Evolutionary conservation across 2,329 filamentous ascomycete genomes (phyloP).

Genomic region (Hypoxylon sp.): DNA sequence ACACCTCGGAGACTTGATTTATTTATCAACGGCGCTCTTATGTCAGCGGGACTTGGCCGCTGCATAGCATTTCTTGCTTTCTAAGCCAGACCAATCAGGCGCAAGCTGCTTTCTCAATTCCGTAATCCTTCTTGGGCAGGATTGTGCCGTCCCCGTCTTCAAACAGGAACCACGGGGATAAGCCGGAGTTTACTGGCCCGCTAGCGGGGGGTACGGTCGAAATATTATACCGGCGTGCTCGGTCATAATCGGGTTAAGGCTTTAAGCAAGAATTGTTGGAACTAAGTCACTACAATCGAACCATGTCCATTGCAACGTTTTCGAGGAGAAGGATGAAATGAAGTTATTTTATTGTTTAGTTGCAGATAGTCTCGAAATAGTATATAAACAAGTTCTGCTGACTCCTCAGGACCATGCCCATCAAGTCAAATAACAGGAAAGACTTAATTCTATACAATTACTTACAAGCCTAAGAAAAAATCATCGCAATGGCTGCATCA

Average conservation of each 20-base stretch:
- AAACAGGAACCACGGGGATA: conserved; percentile 2
- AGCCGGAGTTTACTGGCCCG: conserved; percentile 27
- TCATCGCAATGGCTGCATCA: conserved; percentile 47
- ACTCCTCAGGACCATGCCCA: not conserved
- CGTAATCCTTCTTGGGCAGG: conserved; percentile 5
- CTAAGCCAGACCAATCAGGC: conserved; percentile 14
- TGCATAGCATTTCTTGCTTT: not conserved
- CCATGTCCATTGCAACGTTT: not conserved
- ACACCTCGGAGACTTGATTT: not conserved
- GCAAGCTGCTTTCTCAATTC: not conserved
- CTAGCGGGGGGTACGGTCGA: not conserved
- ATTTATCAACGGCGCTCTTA: not conserved
- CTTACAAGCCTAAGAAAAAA: not conserved
- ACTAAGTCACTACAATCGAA: not conserved
- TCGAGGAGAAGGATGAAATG: not conserved
- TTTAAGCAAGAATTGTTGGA: not conserved
- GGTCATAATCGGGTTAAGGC: conserved; percentile 7
- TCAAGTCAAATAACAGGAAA: not conserved
- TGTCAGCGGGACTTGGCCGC: not conserved
- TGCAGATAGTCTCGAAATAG: not conserved
- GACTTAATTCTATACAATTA: not conserved
- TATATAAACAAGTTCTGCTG: not conserved
- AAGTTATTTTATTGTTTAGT: not conserved
- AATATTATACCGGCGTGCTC: conserved; percentile 15
- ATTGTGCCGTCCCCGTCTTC: conserved; percentile 2